Base-by-base conservation (phyloP, 2,329 filamentous ascomycete genomes). In the Phoma sp. region DNA sequence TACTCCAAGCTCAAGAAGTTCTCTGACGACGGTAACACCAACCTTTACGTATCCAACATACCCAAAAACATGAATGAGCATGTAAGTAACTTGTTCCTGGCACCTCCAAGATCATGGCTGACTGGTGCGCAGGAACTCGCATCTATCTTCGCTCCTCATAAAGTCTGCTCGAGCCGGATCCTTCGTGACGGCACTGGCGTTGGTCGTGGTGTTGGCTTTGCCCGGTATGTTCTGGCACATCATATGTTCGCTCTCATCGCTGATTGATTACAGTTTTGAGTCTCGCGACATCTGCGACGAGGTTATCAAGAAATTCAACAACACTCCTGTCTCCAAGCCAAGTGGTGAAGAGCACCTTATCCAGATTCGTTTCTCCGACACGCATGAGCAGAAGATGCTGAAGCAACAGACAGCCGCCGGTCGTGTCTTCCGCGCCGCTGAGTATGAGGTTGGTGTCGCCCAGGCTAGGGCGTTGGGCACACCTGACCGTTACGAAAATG, bases 1-100 rank as follows among this genome's bases (percentile, higher is more conserved):
- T 99, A 99, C 77, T 93, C 93, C 64, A 92, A 96, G 66, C 89
- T 99, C 67, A 98, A 99, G 83, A 93, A 95, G 38, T 91, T 98
- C 70, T 90, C 93, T 50, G 93, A 99, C 69, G 90, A 90, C 46
- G 71, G 77, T 34, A 98, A 96, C 39, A 98, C 95, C 61, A 99
- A 99, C 74, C 85, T 99, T 60, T 99, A 99, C 77, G 93, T 98
- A 59, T 99, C 96, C 23, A 99, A 98, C 77, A 84, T 99, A 37
- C 95, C 95, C 29, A 93, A 93, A 77, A 86, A 88, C 59, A 87
- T 96, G 83, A 96, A 91, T 46, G 96, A 99, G 80, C 87, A 91
- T 66, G 92, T 93, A 76, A 73, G 88, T 33, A 37, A 26, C 38
- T 17, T 25, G 9, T 14, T 12, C 4, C 5, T 25, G n/a, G 11